Evolutionary conservation across 805 yeast genomes (phyloP).

Genomic region (Cephaloascus albidus): DNA sequence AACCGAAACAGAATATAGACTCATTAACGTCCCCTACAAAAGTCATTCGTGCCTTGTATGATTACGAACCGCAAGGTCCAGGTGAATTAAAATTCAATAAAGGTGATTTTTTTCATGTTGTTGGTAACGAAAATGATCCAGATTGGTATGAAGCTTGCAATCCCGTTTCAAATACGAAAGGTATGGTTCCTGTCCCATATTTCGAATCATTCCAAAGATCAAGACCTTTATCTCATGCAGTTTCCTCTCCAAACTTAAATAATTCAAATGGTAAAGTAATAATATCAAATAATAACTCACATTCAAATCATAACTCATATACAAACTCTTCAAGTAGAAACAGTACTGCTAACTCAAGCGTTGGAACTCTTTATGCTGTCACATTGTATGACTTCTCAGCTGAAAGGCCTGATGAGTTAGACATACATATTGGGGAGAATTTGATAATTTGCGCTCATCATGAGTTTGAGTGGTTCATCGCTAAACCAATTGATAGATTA

Average conservation of each 20-base stretch:
- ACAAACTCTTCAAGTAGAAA: slow-evolving; percentile 5
- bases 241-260: background rate
- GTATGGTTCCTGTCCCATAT: slow-evolving; percentile 80
- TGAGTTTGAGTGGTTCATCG: slow-evolving; percentile 95
- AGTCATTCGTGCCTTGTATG: slow-evolving; percentile 74
- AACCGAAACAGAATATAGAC: background rate
- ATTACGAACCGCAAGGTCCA: slow-evolving; percentile 69
- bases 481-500: slow-evolving; percentile 86
- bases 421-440: slow-evolving; percentile 78
- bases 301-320: too few relatives aligned
- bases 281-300: background rate
- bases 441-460: slow-evolving; percentile 94
- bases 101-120: slow-evolving; percentile 87
- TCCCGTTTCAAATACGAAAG: slow-evolving; percentile 68
- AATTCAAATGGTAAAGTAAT: background rate
- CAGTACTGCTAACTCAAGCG: slow-evolving; percentile 6
- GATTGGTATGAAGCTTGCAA: slow-evolving; percentile 85
- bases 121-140: slow-evolving; percentile 45
- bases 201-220: slow-evolving; percentile 72
- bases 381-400: slow-evolving; percentile 84
- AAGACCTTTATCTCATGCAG: slow-evolving; percentile 21
- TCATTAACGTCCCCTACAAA: slow-evolving; percentile 54
- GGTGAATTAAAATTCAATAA: slow-evolving; percentile 70
- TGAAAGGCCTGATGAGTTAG: slow-evolving; percentile 75
- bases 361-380: slow-evolving; percentile 64